Evolutionary conservation across 495 filamentous ascomycete genomes (phyloP), one percentile per base, ranked within the genome.

Genomic region (Penicillium simplicissimum): DNA sequence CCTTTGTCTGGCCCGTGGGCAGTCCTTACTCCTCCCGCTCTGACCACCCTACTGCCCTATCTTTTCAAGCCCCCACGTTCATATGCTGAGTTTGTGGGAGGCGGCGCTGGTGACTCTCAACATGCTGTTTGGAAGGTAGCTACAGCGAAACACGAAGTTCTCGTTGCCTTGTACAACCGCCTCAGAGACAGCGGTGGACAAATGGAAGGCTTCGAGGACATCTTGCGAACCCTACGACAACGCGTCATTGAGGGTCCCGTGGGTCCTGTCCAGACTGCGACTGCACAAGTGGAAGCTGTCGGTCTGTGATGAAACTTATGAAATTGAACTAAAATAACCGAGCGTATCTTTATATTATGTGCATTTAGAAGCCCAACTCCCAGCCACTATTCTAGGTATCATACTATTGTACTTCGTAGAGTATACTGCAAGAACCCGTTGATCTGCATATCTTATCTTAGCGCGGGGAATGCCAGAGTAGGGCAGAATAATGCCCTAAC

Each of bases 51-150:
- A 6, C 68, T 88, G 6, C 85, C 85, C 0, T 88, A 83, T 66
- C 76, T 89, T 3, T 82, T 88, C 57, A 81, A 80, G 48, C 84
- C 84, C 14, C 79, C 86, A 13, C 79, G 83, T 28, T 81, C 79
- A 3, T 86, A 84, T 48, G 76, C 80, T 21, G 85, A 84, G 35
- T 79, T 86, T 47, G 84, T 86, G 0, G 82, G 84, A 14, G 85
- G 85, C 25, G 81, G 81, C 19, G 77, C 80, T 3, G 84, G 83
- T 1, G 85, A 87, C 60, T 70, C 80, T 13, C 83, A 88, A 61
- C 83, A 77, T 63, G 77, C 80, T 0, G 82, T 85, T 7, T 89
- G 85, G 76, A 79, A 82, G 61, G 75, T 89, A 43, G 86, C 84
- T 5, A 80, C 76, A 21, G 83, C 83, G 3, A 88, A 87, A 65